phyloP scores from a whole-genome alignment of 169 alveolate genomes.

The Plasmodium cynomolgi region DNA sequence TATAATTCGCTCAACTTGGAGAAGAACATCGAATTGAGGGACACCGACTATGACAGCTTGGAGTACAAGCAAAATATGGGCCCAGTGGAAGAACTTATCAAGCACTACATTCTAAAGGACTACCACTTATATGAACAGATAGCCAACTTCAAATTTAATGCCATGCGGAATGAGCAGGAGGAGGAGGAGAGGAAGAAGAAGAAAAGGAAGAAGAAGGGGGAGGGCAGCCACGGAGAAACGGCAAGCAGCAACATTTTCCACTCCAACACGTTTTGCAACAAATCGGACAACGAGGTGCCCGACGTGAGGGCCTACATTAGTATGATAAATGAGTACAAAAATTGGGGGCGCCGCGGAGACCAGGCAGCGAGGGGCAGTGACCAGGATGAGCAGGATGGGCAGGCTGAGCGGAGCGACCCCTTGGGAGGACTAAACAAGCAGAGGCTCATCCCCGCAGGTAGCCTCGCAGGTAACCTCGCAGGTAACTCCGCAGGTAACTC shows the following conservation, averaged over 20 bases:
- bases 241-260: background rate
- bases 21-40: slow-evolving; percentile 62
- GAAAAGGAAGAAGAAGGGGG: background rate
- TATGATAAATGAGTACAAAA: slow-evolving; percentile 36
- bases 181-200: background rate
- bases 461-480: background rate
- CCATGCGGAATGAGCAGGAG: background rate
- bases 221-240: background rate
- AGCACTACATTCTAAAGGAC: slow-evolving; percentile 50
- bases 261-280: slow-evolving; percentile 4
- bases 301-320: slow-evolving; percentile 12
- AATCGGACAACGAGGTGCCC: background rate
- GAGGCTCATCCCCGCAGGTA: background rate
- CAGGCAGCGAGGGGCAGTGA: background rate
- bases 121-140: slow-evolving; percentile 68
- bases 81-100: slow-evolving; percentile 54
- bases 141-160: slow-evolving; percentile 45
- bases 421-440: background rate
- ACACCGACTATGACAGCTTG: slow-evolving; percentile 56
- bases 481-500: too few species aligned
- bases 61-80: slow-evolving; percentile 70
- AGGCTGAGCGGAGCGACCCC: background rate
- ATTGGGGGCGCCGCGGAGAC: background rate
- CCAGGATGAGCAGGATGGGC: background rate
- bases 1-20: slow-evolving; percentile 73